Percentiles rank a stretch among this genome's conserved stretches.
Conservation (phyloP, 768 basidiomycete species). For the Russula olivacea region DNA sequence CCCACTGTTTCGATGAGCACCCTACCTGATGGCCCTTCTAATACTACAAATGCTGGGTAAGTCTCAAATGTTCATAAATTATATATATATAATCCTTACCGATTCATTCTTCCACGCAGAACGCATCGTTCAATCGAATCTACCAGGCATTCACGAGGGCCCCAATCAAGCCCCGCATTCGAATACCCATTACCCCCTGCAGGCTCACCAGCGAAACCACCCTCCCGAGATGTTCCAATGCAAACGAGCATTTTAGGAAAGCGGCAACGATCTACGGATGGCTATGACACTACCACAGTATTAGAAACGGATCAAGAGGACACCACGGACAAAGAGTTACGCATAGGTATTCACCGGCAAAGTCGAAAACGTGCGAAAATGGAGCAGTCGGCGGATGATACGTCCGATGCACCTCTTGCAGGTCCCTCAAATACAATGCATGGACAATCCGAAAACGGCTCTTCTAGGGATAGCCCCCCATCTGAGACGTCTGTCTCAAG, state of each 20-base stretch:
- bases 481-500: neutral
- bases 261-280: constrained; percentile 49
- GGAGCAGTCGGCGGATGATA: constrained; percentile 26
- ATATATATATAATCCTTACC: neutral
- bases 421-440: constrained; percentile 13
- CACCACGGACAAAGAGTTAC: constrained; percentile 35
- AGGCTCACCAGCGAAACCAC: constrained; percentile 21
- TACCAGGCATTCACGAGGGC: constrained; percentile 1
- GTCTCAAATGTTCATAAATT: neutral
- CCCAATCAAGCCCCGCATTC: constrained; percentile 20
- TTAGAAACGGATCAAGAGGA: constrained; percentile 41
- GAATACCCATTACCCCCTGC: constrained; percentile 25
- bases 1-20: constrained; percentile 13
- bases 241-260: constrained; percentile 54
- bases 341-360: constrained; percentile 39
- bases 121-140: constrained; percentile 10
- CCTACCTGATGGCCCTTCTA: constrained; percentile 9
- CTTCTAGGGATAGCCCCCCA: neutral
- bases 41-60: constrained; percentile 13
- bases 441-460: neutral
- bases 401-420: constrained; percentile 12
- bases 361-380: constrained; percentile 49
- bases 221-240: constrained; percentile 35
- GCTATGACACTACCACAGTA: constrained; percentile 39
- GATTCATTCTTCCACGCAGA: neutral